These are phyloP conservation scores for Tolypocladium cylindrosporum DNA, from an alignment of 2,329 filamentous ascomycete genomes.

Conservation along the genomic window DNA sequence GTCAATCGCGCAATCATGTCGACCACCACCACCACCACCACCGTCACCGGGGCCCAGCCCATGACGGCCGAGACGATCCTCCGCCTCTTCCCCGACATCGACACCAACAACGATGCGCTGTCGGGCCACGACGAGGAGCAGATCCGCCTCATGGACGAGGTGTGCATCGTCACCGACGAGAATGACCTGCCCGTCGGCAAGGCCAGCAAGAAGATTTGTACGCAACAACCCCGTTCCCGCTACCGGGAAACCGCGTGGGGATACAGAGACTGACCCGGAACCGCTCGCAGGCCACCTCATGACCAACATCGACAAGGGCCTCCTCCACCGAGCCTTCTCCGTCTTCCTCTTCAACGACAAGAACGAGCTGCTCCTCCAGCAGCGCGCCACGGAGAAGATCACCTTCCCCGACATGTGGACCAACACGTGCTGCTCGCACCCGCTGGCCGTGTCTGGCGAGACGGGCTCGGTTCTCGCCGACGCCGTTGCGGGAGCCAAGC, in stretches of 20 bases:
- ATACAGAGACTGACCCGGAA: background rate
- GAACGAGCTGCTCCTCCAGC: conserved; percentile 87
- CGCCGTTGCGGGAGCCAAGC: conserved; percentile 77
- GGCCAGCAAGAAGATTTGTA: conserved; percentile 96
- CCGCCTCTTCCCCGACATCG: conserved; percentile 76
- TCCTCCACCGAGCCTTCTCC: conserved; percentile 94
- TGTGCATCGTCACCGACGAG: conserved; percentile 93
- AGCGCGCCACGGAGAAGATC: conserved; percentile 93
- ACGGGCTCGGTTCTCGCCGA: conserved; percentile 74
- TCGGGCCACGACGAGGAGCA: conserved; percentile 95
- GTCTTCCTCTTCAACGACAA: conserved; percentile 95
- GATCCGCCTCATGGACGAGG: conserved; percentile 96
- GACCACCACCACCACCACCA: conserved; percentile 23
- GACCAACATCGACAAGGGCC: conserved; percentile 94
- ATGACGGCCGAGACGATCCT: conserved; percentile 83
- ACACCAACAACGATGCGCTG: conserved; percentile 62
- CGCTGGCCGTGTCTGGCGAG: conserved; percentile 82
- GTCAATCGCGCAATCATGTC: conserved; percentile 1
- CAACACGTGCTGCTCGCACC: conserved; percentile 98
- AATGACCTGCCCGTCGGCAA: conserved; percentile 90
- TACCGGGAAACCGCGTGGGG: background rate
- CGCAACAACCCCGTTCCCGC: conserved; percentile 15
- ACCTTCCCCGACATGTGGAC: conserved; percentile 99
- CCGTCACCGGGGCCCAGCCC: conserved; percentile 39
- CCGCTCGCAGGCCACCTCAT: conserved; percentile 72